A percentile compares a stretch with the other conserved stretches of the same genome.
Conservation (phyloP, 139 green algal species). For the Closterium sp. region DNA sequence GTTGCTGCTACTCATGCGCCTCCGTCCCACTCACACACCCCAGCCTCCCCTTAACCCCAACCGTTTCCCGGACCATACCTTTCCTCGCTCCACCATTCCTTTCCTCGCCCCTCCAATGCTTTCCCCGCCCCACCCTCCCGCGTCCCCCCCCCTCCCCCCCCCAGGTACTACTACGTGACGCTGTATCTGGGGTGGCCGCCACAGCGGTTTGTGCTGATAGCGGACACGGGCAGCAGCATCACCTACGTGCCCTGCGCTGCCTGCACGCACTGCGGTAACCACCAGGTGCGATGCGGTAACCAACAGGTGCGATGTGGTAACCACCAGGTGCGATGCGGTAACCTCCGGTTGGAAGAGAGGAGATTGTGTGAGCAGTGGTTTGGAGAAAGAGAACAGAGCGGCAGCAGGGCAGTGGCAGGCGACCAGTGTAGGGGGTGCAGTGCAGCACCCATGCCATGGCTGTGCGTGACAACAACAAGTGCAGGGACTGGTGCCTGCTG, state of each 20-base stretch:
- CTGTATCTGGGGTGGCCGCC: conserved; percentile 79
- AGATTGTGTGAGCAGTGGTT: background rate
- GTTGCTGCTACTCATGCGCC: background rate
- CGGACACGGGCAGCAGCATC: conserved; percentile 93
- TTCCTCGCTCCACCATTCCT: background rate
- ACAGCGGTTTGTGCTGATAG: conserved; percentile 80
- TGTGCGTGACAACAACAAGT: no score
- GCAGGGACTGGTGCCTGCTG: no score
- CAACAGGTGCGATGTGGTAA: background rate
- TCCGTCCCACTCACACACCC: background rate
- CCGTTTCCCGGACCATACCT: background rate
- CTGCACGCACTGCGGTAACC: conserved; percentile 61
- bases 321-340: no score
- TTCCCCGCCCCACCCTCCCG: background rate
- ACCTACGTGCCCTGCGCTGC: conserved; percentile 87
- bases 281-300: conserved; percentile 16
- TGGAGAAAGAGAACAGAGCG: no score
- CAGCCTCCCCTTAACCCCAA: no score
- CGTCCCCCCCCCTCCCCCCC: background rate
- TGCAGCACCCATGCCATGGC: no score
- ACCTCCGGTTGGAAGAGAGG: background rate
- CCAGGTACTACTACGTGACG: conserved; percentile 81
- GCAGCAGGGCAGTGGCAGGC: no score
- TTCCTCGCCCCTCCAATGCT: no score
- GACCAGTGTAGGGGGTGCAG: no score